phyloP scores from a whole-genome alignment of 805 yeast genomes.

The Blastobotrys americana region DNA sequence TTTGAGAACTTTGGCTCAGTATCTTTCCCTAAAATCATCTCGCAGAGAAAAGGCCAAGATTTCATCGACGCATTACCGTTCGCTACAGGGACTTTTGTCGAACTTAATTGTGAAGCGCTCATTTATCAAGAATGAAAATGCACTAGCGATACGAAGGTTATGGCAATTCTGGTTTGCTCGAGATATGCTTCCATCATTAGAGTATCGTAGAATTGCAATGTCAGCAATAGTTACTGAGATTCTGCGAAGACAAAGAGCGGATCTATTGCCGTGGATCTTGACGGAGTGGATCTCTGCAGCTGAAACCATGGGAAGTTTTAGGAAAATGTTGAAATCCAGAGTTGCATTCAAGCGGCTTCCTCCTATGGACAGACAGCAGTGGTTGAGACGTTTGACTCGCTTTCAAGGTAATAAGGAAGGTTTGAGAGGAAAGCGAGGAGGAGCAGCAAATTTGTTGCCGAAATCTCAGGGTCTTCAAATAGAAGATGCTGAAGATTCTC shows the following conservation, averaged over 20 bases:
- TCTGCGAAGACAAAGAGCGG: not conserved
- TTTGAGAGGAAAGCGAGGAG: constrained; percentile 16
- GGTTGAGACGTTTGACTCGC: no score
- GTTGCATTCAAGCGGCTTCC: not conserved
- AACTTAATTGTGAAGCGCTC: constrained; percentile 8
- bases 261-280: constrained; percentile 7
- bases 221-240: constrained; percentile 8
- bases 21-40: no score
- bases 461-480: not conserved
- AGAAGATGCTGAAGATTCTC: no score
- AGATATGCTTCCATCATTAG: constrained; percentile 16
- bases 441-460: not conserved
- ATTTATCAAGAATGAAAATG: constrained; percentile 2
- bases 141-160: constrained; percentile 8
- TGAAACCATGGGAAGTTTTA: not conserved
- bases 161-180: constrained; percentile 15
- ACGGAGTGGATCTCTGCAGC: constrained; percentile 4
- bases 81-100: constrained; percentile 2
- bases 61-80: not conserved
- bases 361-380: no score
- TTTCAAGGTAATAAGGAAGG: no score
- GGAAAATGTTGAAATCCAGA: not conserved
- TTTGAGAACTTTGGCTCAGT: not conserved
- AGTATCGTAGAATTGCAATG: not conserved
- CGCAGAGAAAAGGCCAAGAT: not conserved